Evolutionary conservation across 2,329 filamentous ascomycete species (phyloP).

Genomic region (Ophiocordyceps sinensis): DNA sequence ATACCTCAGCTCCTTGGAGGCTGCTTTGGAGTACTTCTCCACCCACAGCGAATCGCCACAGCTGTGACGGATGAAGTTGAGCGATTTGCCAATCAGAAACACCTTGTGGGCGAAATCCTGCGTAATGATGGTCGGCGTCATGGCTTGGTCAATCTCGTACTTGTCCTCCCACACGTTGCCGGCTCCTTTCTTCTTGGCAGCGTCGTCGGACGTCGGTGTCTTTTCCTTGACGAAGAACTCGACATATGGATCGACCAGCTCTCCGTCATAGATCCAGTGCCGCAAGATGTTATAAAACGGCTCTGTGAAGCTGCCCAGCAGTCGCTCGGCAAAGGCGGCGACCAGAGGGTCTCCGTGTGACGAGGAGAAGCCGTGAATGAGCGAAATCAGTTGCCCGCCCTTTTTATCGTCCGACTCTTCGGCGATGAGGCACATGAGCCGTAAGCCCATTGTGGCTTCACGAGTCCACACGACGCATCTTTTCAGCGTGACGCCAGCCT

Average conservation of each 20-base stretch:
- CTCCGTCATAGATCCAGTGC: conserved; percentile 96
- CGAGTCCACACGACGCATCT: conserved; percentile 94
- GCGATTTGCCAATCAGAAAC: conserved; percentile 90
- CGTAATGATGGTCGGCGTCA: conserved; percentile 89
- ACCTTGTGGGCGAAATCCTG: conserved; percentile 91
- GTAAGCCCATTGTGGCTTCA: conserved; percentile 88
- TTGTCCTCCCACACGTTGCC: conserved; percentile 98
- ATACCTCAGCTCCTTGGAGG: conserved; percentile 83
- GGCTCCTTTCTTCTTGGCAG: conserved; percentile 43
- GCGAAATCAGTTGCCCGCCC: conserved; percentile 81
- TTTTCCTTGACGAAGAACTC: conserved; percentile 95
- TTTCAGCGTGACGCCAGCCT: conserved; percentile 84
- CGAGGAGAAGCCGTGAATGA: conserved; percentile 86
- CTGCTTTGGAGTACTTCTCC: conserved; percentile 82
- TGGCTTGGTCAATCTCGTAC: conserved; percentile 69
- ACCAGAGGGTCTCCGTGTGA: conserved; percentile 94
- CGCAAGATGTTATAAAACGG: conserved; percentile 95
- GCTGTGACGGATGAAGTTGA: conserved; percentile 95
- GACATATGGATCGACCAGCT: conserved; percentile 86
- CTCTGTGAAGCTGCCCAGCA: conserved; percentile 73
- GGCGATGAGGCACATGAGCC: conserved; percentile 86
- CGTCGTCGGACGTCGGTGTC: conserved; percentile 22
- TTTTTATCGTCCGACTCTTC: conserved; percentile 73
- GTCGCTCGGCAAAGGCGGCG: conserved; percentile 76
- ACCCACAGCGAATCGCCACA: conserved; percentile 93